Base-by-base conservation (phyloP, 139 green algal genomes). In the Auxenochlorella pyrenoidosa region DNA sequence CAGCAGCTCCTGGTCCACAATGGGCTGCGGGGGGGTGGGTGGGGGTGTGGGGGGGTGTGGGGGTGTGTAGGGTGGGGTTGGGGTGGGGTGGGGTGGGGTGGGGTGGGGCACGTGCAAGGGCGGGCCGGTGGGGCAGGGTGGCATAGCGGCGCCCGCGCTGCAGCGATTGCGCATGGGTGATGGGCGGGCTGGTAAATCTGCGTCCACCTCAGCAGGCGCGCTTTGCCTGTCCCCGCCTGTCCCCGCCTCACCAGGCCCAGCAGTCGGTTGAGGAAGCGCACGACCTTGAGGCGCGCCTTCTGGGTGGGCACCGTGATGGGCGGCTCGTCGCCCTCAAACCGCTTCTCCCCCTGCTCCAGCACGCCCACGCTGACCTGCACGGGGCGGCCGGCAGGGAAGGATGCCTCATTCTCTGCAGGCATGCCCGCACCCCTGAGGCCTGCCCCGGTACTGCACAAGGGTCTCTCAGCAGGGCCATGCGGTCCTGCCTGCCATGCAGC, bases 251-350 rank as follows among this genome's bases (percentile, higher is more conserved):
- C 63, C 79, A 97, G 63, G 8, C 92, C 95, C 76, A 98, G 90
- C 86, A 97, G 79, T 24, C 95, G 91, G 91, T 97, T 97, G 6
- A 97, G 89, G 75, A 97, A 96, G 70, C 75, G 85, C 32, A 88
- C 83, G 26, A 92, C 76, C 65, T 77, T 79, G 41, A 83, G 54
- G 24, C 34, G 12, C 22, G 79, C 82, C 66, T 70, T 66, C 85
- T 85, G 41, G 47, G 10, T n/a, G 40, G 71, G 66, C 66, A 80
- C 63, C 2, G 1, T 59, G 79, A 85, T 72, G 72, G 3, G 30
- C 43, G n/a, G n/a, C 81, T 79, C 44, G 85, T 40, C 36, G 16
- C 82, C 86, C 5, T 36, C 59, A 47, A 87, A 40, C 8, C 36
- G 43, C 36, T 13, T 10, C 38, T 75, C 38, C 3, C 16, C 10